Base-by-base conservation (phyloP, 495 filamentous ascomycete genomes). In the Penicillium chermesinum region DNA sequence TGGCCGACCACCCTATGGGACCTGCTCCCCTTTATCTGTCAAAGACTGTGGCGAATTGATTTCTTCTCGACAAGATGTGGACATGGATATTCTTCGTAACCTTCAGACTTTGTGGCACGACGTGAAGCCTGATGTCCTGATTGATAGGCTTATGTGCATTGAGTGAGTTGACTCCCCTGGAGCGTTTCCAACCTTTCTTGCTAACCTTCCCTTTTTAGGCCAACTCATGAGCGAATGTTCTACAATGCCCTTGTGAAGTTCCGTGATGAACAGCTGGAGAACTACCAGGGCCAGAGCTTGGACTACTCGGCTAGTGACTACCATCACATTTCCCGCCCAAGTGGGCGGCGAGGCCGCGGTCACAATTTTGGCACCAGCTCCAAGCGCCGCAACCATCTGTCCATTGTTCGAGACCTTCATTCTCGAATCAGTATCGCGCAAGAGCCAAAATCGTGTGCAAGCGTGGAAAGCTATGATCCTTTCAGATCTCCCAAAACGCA, bases 201-300 rank as follows among this genome's bases (percentile, higher is more conserved):
- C 34, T 62, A 48, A 58, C 39, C 9, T 12, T 20, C 35, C 15
- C 22, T 7, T 9, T 2, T 9, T 9, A 94, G 88, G 52, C 72
- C 75, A 1, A 96, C 91, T 48, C 86, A 95, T 27, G 88, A 96
- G 58, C 91, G 94, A 53, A 72, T 90, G 58, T 94, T 97, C 54
- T 98, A 97, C 71, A 84, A 79, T 59, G 77, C 91, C 0, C 79
- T 98, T 17, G 67, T 84, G 49, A 84, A 81, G 54, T 91, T 95
- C 61, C 75, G 86, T 16, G 83, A 96, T 42, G 82, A 86, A 30
- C 81, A 89, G 44, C 59, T 94, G 10, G 89, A 96, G 58, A 87
- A 95, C 53, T 96, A 90, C 58, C 77, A 79, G 53, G 78, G 78
- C 14, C 78, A 82, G 44, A 77, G 84, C 2, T 70, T 95, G 14